Conservation (phyloP, 2,329 filamentous ascomycete genomes). For the Aspergillus awamori region DNA sequence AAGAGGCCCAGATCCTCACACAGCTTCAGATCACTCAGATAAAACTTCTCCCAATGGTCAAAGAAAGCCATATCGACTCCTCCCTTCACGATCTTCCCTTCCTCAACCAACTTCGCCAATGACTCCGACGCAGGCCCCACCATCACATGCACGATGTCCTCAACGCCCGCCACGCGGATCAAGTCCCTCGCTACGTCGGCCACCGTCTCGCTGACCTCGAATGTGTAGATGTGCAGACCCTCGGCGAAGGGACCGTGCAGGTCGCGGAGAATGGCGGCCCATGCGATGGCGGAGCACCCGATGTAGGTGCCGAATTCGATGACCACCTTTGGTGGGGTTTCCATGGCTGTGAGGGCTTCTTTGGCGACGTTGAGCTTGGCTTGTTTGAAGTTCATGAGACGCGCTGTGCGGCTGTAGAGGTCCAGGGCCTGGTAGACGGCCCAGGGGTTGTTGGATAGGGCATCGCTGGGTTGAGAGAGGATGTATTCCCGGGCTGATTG, state of each 20-base stretch:
- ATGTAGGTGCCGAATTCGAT: conserved; percentile 44
- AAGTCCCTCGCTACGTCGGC: conserved; percentile 37
- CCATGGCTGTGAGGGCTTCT: conserved; percentile 24
- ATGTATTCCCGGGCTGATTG: conserved; percentile 24
- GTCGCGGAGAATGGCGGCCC: conserved; percentile 29
- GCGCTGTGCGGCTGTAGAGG: conserved; percentile 31
- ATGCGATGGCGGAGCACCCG: conserved; percentile 42
- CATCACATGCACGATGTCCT: conserved; percentile 36
- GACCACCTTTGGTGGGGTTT: conserved; percentile 33
- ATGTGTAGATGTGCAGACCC: conserved; percentile 36
- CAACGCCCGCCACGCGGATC: conserved; percentile 38
- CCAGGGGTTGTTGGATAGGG: conserved; percentile 30
- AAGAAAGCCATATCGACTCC: conserved; percentile 42
- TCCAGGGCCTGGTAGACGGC: conserved; percentile 36
- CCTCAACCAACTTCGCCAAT: conserved; percentile 29
- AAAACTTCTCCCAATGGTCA: conserved; percentile 42
- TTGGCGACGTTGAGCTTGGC: conserved; percentile 32
- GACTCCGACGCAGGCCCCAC: conserved; percentile 37
- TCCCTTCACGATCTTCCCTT: conserved; percentile 28
- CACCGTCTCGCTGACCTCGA: conserved; percentile 38
- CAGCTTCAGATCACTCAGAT: conserved; percentile 40
- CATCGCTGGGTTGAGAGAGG: conserved; percentile 21
- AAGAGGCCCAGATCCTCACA: conserved; percentile 40
- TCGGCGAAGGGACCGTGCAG: conserved; percentile 24
- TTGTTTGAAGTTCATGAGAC: conserved; percentile 38